Conservation (phyloP, 1,139 yeast species). For the Pichia sp. region DNA sequence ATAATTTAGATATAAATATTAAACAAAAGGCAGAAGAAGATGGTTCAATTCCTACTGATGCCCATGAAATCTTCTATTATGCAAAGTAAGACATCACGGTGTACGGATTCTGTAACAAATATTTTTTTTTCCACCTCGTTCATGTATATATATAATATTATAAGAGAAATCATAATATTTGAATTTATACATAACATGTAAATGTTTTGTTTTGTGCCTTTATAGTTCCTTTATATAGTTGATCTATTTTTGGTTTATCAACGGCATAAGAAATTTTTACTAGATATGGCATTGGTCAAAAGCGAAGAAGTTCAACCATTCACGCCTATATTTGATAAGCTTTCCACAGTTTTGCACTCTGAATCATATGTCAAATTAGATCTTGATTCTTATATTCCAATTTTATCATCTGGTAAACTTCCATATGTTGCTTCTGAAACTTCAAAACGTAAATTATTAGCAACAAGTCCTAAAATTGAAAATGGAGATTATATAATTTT, state of each 20-base stretch:
- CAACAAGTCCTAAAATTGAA: neutral
- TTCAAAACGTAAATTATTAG: neutral
- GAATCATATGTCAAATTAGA: too few relatives aligned
- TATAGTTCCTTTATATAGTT: too few relatives aligned
- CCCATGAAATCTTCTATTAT: slow-evolving; percentile 30
- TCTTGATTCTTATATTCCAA: neutral
- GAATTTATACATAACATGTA: too few relatives aligned
- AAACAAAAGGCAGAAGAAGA: neutral
- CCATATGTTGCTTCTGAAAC: neutral
- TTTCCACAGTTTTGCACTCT: too few relatives aligned
- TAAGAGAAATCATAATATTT: too few relatives aligned
- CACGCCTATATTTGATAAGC: neutral
- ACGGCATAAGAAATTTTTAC: too few relatives aligned
- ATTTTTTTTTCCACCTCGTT: neutral
- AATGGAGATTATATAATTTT: slow-evolving; percentile 3
- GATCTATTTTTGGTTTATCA: too few relatives aligned
- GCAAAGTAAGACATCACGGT: neutral
- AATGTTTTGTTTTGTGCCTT: too few relatives aligned
- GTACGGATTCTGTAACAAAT: neutral
- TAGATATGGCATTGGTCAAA: too few relatives aligned
- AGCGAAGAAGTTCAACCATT: too few relatives aligned
- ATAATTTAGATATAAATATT: too few relatives aligned
- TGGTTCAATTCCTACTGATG: slow-evolving; percentile 19
- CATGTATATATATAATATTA: too few relatives aligned
- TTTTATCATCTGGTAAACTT: neutral